These are phyloP conservation scores for Aspergillus vadensis DNA, from an alignment of 2,329 filamentous ascomycete genomes.

Conservation along the genomic window DNA sequence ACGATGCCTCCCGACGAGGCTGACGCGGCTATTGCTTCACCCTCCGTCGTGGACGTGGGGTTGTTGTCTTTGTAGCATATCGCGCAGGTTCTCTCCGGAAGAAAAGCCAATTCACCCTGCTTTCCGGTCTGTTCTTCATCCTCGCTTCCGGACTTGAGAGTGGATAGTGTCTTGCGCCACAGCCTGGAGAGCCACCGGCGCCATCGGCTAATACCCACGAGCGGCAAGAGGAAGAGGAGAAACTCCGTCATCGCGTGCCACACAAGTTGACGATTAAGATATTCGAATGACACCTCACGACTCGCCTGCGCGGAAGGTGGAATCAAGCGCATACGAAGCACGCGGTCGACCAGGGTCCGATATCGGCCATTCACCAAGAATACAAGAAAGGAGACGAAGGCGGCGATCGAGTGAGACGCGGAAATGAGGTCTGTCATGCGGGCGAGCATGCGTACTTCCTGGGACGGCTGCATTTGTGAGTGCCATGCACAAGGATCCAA, in stretches of 20 bases:
- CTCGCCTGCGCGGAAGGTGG: constrained; percentile 82
- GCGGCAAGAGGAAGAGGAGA: constrained; percentile 90
- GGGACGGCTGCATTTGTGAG: constrained; percentile 45
- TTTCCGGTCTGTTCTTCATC: constrained; percentile 53
- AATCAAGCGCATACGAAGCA: constrained; percentile 80
- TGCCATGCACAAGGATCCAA: not conserved
- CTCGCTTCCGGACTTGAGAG: constrained; percentile 55
- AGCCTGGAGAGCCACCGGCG: constrained; percentile 80
- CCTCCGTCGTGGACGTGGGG: constrained; percentile 68
- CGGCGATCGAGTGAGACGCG: constrained; percentile 76
- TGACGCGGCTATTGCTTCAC: constrained; percentile 71
- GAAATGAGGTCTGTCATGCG: constrained; percentile 68
- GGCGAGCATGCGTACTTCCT: constrained; percentile 60
- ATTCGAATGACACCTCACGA: constrained; percentile 94
- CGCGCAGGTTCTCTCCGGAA: constrained; percentile 91
- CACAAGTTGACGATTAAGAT: constrained; percentile 93
- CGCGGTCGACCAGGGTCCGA: constrained; percentile 82
- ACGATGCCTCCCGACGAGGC: constrained; percentile 72
- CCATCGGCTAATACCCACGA: constrained; percentile 95
- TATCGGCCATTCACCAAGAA: constrained; percentile 92
- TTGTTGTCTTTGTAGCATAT: constrained; percentile 98
- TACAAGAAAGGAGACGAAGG: constrained; percentile 81
- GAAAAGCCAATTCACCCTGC: constrained; percentile 75
- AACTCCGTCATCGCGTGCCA: constrained; percentile 99
- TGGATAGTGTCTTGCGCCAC: constrained; percentile 77